phyloP scores from a whole-genome alignment of 2,329 filamentous ascomycete genomes.

The Penicillium concentricum region DNA sequence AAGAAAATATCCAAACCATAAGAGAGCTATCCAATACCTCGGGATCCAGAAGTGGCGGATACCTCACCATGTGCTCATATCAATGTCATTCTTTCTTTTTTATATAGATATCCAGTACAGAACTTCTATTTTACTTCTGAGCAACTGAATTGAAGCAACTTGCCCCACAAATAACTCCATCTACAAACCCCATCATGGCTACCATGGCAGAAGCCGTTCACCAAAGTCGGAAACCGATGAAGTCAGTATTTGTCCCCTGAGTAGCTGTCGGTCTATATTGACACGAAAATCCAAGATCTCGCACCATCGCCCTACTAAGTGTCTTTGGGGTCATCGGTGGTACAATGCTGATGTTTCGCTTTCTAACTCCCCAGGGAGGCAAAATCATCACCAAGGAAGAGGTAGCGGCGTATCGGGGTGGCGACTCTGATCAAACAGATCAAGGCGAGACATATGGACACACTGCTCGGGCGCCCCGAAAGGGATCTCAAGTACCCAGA shows the following conservation, averaged over 20 bases:
- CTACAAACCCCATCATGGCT: neutral
- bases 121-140: neutral
- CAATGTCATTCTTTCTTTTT: conserved; percentile 1
- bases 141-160: neutral
- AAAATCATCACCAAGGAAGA: conserved; percentile 18
- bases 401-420: conserved; percentile 14
- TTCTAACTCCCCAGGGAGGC: conserved; percentile 15
- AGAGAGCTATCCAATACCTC: too few species aligned
- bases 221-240: neutral
- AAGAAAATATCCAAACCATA: too few species aligned
- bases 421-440: conserved; percentile 6
- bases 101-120: neutral
- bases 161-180: neutral
- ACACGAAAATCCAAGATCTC: conserved; percentile 13
- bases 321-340: conserved; percentile 22
- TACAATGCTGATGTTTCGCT: conserved; percentile 20
- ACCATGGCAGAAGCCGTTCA: neutral
- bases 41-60: neutral
- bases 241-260: neutral
- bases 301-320: conserved; percentile 23
- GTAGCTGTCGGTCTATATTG: neutral
- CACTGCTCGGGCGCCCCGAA: conserved; percentile 12
- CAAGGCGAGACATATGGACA: conserved; percentile 4
- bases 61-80: conserved; percentile 3
- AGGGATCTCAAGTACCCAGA: neutral